phyloP scores from a whole-genome alignment of 306 rosid species.

The Cicer bijugum region DNA sequence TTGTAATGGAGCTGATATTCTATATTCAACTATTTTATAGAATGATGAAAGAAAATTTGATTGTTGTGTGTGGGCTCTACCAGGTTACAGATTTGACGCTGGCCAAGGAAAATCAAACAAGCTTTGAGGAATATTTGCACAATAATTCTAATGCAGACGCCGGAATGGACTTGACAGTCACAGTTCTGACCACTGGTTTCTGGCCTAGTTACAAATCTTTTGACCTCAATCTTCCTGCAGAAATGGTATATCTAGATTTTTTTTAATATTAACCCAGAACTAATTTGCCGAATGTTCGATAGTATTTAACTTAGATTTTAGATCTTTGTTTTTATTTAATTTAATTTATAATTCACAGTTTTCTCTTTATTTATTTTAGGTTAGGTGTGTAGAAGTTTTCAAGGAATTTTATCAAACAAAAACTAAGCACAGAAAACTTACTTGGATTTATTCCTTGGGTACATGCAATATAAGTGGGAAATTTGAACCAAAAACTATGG shows the following conservation, averaged over 20 bases:
- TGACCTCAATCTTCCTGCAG: conserved; percentile 91
- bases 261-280: conserved; percentile 24
- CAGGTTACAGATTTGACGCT: conserved; percentile 96
- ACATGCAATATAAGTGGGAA: conserved; percentile 81
- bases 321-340: conserved; percentile 23
- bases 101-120: conserved; percentile 81
- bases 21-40: conserved; percentile 15
- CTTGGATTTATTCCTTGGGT: conserved; percentile 97
- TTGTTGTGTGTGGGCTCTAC: conserved; percentile 36
- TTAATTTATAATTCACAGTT: conserved; percentile 27
- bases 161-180: conserved; percentile 87
- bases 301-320: conserved; percentile 20
- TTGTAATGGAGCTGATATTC: conserved; percentile 30
- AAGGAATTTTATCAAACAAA: conserved; percentile 86
- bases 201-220: conserved; percentile 98
- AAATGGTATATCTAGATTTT: conserved; percentile 67
- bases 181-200: conserved; percentile 88
- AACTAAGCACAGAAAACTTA: conserved; percentile 88
- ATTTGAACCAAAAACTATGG: conserved; percentile 81
- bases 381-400: conserved; percentile 88
- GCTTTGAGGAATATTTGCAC: conserved; percentile 81
- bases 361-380: conserved; percentile 51
- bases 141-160: conserved; percentile 63
- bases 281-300: not conserved
- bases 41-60: conserved; percentile 23